Percentiles rank a stretch among this genome's conserved stretches.
Conservation (phyloP, 768 basidiomycete genomes). For the Solioccasus polychromus region DNA sequence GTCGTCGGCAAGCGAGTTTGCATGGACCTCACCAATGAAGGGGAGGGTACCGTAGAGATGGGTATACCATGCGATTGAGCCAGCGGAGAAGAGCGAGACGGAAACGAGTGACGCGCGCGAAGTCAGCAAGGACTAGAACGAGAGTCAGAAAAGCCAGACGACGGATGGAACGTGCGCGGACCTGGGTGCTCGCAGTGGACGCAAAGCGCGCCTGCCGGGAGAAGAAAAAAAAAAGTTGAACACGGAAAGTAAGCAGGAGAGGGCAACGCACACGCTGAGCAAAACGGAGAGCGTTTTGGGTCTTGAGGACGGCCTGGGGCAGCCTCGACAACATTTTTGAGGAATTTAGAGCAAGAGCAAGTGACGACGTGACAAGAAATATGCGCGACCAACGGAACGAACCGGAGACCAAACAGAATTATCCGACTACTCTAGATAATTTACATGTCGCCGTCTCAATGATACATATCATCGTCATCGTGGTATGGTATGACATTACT, state of each 20-base stretch:
- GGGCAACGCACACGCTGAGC: constrained; percentile 40
- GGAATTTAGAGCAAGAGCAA: constrained; percentile 43
- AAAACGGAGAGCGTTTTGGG: constrained; percentile 48
- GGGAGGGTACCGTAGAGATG: constrained; percentile 89
- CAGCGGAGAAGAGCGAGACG: constrained; percentile 72
- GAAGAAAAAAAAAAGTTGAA: constrained; percentile 1
- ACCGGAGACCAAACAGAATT: constrained; percentile 39
- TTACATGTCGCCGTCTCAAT: constrained; percentile 22
- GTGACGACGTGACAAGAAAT: constrained; percentile 41
- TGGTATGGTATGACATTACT: constrained; percentile 17
- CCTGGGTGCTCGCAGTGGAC: constrained; percentile 66
- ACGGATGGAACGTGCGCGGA: constrained; percentile 31
- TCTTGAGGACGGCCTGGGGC: constrained; percentile 69
- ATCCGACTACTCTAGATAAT: constrained; percentile 26
- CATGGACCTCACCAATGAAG: constrained; percentile 89
- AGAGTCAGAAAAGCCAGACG: neutral
- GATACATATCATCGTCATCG: constrained; percentile 17
- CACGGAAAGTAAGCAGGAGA: constrained; percentile 12
- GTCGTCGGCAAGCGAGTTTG: constrained; percentile 89
- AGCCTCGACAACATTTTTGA: constrained; percentile 82
- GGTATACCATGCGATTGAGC: constrained; percentile 95
- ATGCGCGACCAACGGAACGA: constrained; percentile 39
- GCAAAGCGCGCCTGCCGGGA: constrained; percentile 67
- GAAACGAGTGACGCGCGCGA: constrained; percentile 76
- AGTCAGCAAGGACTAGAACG: constrained; percentile 54